A percentile compares a stretch with the other conserved stretches of the same genome.
Evolutionary conservation across 2,329 filamentous ascomycete species (phyloP).

Genomic region (Nemania bipapillata): DNA sequence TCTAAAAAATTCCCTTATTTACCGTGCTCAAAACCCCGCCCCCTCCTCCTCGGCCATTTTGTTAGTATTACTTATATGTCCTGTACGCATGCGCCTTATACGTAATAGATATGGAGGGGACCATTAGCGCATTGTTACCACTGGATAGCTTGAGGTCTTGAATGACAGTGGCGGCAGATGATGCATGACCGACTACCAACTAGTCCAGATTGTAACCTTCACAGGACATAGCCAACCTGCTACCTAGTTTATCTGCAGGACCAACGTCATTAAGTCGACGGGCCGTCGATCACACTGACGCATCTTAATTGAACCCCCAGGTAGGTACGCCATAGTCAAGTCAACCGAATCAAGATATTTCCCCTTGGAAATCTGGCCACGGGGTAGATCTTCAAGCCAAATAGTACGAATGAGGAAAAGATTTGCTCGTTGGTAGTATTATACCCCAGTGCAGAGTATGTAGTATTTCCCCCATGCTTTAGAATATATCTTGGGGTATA

Average conservation of each 20-base stretch:
- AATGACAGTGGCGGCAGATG: slow-evolving; percentile 20
- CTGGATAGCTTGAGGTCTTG: background rate
- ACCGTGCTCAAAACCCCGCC: background rate
- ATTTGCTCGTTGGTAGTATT: background rate
- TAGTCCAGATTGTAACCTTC: slow-evolving; percentile 2
- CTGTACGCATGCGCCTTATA: background rate
- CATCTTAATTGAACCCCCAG: slow-evolving; percentile 7
- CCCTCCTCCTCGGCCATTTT: background rate
- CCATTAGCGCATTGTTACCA: slow-evolving; percentile 9
- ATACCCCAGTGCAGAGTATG: too few relatives aligned
- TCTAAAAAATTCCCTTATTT: too few relatives aligned
- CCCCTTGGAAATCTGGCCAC: background rate
- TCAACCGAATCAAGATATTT: slow-evolving; percentile 6
- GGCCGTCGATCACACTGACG: slow-evolving; percentile 31
- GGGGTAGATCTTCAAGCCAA: background rate
- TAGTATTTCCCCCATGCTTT: background rate
- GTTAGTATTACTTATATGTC: background rate
- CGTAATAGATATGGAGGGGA: background rate
- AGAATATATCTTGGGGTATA: background rate
- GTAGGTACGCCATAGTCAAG: background rate
- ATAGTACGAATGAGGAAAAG: background rate
- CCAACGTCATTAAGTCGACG: slow-evolving; percentile 33
- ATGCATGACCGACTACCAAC: slow-evolving; percentile 9
- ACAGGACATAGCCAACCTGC: slow-evolving; percentile 14
- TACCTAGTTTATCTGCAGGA: slow-evolving; percentile 15